Percentiles rank a stretch among this genome's conserved stretches.
Conservation (phyloP, 495 filamentous ascomycete species). For the Daldinia caldariorum region DNA sequence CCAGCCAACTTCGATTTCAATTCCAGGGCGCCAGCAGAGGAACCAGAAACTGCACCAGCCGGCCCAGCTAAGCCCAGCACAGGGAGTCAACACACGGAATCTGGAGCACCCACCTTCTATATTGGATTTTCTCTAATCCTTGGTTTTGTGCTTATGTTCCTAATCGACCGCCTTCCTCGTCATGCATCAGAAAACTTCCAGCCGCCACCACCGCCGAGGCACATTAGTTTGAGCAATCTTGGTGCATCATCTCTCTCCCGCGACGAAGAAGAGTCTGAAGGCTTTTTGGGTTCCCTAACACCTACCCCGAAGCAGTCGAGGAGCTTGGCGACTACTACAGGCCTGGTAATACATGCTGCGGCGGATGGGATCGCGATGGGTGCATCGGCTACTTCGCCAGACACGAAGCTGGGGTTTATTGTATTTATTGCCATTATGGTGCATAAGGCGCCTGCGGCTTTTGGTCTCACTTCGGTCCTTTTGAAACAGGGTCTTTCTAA, state of each 20-base stretch:
- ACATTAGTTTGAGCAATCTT: slow-evolving; percentile 86
- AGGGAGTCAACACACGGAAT: slow-evolving; percentile 35
- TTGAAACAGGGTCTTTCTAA: slow-evolving; percentile 89
- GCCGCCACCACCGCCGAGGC: slow-evolving; percentile 61
- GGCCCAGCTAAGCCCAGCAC: slow-evolving; percentile 16
- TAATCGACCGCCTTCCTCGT: slow-evolving; percentile 88
- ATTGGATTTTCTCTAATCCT: slow-evolving; percentile 87
- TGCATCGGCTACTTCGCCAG: slow-evolving; percentile 77
- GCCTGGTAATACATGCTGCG: slow-evolving; percentile 93
- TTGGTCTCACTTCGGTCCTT: slow-evolving; percentile 88
- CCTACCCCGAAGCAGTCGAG: slow-evolving; percentile 62
- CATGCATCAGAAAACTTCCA: slow-evolving; percentile 67
- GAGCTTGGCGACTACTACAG: slow-evolving; percentile 80
- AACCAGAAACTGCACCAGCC: slow-evolving; percentile 26
- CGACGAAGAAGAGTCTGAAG: slow-evolving; percentile 61
- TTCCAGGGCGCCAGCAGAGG: slow-evolving; percentile 28
- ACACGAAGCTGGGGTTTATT: slow-evolving; percentile 80
- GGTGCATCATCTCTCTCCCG: slow-evolving; percentile 56
- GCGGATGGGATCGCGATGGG: slow-evolving; percentile 98
- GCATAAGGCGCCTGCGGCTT: slow-evolving; percentile 96
- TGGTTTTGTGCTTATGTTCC: slow-evolving; percentile 96
- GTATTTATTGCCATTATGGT: slow-evolving; percentile 97
- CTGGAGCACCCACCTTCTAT: slow-evolving; percentile 62
- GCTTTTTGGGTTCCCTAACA: slow-evolving; percentile 61
- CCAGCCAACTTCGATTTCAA: slow-evolving; percentile 9